phyloP scores from a whole-genome alignment of 2,329 filamentous ascomycete species.

The Fusarium sarcochroum region DNA sequence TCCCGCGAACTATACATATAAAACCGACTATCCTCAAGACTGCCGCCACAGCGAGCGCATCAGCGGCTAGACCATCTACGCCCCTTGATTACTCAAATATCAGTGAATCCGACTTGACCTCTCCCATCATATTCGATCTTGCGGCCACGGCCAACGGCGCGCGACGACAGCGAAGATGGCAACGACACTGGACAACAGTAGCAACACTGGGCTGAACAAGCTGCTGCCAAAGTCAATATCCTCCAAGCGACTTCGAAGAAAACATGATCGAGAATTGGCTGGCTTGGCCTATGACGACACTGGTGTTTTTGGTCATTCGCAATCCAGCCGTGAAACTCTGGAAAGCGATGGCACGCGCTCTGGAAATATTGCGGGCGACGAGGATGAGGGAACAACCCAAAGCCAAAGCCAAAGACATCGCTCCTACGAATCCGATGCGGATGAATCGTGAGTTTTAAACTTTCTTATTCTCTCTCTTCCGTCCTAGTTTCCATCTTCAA shows the following conservation, averaged over 20 bases:
- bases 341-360: conserved; percentile 53
- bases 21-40: conserved; percentile 15
- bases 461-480: conserved; percentile 27
- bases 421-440: conserved; percentile 53
- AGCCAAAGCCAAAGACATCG: conserved; percentile 52
- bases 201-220: conserved; percentile 61
- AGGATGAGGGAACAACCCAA: conserved; percentile 52
- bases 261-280: conserved; percentile 58
- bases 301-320: conserved; percentile 53
- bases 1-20: conserved; percentile 11
- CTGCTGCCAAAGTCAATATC: conserved; percentile 67
- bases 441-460: conserved; percentile 48
- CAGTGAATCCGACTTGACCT: conserved; percentile 14
- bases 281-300: conserved; percentile 46
- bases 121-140: conserved; percentile 1
- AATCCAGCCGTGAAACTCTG: conserved; percentile 58
- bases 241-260: conserved; percentile 64
- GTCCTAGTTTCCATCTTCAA: neutral
- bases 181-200: conserved; percentile 45
- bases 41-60: conserved; percentile 22
- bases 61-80: conserved; percentile 30
- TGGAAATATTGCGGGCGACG: conserved; percentile 52
- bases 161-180: conserved; percentile 13
- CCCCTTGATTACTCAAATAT: conserved; percentile 17
- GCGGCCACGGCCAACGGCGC: conserved; percentile 1